Evolutionary conservation across 306 rosid species (phyloP).

Genomic region (Cicer chorassanicum): DNA sequence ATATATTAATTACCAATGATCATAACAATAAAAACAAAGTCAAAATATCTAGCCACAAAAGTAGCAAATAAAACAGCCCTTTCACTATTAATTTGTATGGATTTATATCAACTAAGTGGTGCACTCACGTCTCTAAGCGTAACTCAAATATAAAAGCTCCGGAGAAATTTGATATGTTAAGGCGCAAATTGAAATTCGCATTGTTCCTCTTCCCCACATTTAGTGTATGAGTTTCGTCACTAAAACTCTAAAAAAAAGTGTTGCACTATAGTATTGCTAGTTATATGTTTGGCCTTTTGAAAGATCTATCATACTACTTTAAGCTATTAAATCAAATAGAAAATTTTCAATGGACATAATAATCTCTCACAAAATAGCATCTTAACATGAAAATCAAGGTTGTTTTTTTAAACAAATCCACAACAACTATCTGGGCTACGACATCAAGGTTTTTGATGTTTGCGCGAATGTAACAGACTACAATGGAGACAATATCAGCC

Average conservation of each 20-base stretch:
- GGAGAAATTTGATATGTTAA: too few species aligned
- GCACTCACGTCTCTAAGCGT: neutral
- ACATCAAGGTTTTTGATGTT: neutral
- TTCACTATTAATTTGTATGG: neutral
- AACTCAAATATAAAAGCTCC: too few species aligned
- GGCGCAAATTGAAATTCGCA: too few species aligned
- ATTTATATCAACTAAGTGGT: neutral
- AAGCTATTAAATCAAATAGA: too few species aligned
- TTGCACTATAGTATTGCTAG: too few species aligned
- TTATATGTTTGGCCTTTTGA: too few species aligned
- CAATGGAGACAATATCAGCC: neutral
- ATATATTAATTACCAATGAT: neutral
- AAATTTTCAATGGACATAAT: neutral
- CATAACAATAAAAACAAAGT: neutral
- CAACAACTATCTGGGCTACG: neutral
- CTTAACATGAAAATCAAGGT: neutral
- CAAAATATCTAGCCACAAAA: neutral
- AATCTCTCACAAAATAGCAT: neutral
- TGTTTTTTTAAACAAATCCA: neutral
- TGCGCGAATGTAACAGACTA: neutral
- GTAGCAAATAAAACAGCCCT: neutral
- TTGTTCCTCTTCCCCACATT: too few species aligned
- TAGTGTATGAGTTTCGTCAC: too few species aligned
- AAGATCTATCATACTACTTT: too few species aligned
- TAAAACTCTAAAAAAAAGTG: too few species aligned